Evolutionary conservation across 148 eudicot species (phyloP), one percentile per base, ranked within the genome.

Genomic region (Persicaria maculosa): DNA sequence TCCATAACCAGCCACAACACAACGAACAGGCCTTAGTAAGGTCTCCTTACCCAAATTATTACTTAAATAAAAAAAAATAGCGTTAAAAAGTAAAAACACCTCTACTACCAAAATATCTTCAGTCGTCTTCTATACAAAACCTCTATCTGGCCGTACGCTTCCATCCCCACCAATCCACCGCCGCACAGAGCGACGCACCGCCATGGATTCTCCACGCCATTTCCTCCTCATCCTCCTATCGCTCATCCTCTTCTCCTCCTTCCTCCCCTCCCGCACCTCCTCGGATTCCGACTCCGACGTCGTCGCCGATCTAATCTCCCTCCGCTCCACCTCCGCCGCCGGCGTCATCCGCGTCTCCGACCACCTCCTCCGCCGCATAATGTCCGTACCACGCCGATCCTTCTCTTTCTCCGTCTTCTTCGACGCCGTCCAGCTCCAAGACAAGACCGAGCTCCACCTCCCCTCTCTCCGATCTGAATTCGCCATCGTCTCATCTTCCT

Each of bases 341-440:
- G 91, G 90, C 68, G 68, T 89, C 7, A 85, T 93, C 91, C 97
- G 74, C 79, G 89, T 91, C 74, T 74, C 20, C 75, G 97, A 93
- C 82, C 36, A 44, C 64, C 86, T 91, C 78, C 82, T 91, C 69
- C 54, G 76, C 80, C 97, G 89, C 73, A 77, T 91, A 83, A 62
- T 88, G 81, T 53, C 86, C 74, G 58, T 85, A 14, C 44, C 78
- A 15, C 91, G 91, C 0, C 94, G 91, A 74, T 84, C 97, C 7
- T 76, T 86, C 85, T 72, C 89, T 78, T 76, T 86, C 85, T 72
- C 89, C 79, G 75, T 93, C 82, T 93, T 93, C 86, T 93, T 93
- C 88, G 98, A 93, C 78, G 97, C 98, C 45, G 40, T 86, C 1
- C 40, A 31, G 40, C 40, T 31, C 40, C 40, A 31, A 31, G 40